Base-by-base conservation (phyloP, 2,329 filamentous ascomycete species). In the Colletotrichum theobromicola region DNA sequence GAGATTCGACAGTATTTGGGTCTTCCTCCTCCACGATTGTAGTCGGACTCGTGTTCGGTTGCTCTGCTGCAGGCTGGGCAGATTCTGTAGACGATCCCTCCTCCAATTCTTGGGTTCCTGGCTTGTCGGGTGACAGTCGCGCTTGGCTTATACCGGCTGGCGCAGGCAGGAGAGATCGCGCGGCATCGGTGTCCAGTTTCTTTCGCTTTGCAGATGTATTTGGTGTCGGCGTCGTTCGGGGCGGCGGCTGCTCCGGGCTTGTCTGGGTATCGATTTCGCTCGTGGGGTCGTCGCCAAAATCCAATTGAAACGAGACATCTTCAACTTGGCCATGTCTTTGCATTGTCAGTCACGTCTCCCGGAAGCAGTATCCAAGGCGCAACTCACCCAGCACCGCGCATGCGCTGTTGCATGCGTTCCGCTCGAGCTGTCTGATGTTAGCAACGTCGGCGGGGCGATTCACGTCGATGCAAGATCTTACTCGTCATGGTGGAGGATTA, bases 371-470 rank as follows among this genome's bases (percentile, higher is more conserved):
- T 16, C 28, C 34, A 12, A 16, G 3, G 30, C 57, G 32, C 15
- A 15, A 81, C 89, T 77, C 86, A 92, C 91, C 90, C 90, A 55
- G 91, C 91, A 75, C 91, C 91, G 76, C 91, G 90, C 80, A 93
- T 89, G 80, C 91, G 91, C 84, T 92, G 88, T 76, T 91, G 90
- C 84, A 93, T 88, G 79, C 90, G 90, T 80, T 92, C 90, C 78
- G 90, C 89, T 77, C 91, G 90, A 79, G 87, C 88, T 90, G 72
- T 42, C 28, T 28, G 10, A 67, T 5, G 50, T 76, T 61, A 74
- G 68, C 67, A 57, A n/a, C 67, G 60, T 50, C 58, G 34, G 68
- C 35, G 68, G 57, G 68, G 68, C 28, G 46, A 24, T 67, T 21
- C 37, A 26, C 24, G n/a, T 13, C 13, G 32, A 15, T 65, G 46